These are phyloP conservation scores for Penicillium roqueforti DNA, from an alignment of 495 filamentous ascomycete species.

Conservation along the genomic window DNA sequence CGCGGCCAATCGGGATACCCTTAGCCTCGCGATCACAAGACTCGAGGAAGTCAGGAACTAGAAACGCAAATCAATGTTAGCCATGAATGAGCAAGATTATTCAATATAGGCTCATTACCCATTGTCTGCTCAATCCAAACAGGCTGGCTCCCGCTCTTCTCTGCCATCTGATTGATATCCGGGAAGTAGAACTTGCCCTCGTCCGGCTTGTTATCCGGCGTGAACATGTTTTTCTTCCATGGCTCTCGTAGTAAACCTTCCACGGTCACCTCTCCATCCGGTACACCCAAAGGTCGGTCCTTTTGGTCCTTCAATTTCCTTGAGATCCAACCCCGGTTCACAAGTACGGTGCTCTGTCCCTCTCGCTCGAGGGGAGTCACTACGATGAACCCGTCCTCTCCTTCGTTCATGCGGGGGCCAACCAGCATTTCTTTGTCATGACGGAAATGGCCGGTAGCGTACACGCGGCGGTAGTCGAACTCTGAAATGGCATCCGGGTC, in stretches of 20 bases:
- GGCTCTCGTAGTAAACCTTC: constrained; percentile 84
- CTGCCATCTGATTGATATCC: constrained; percentile 91
- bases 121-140: constrained; percentile 97
- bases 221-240: constrained; percentile 97
- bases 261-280: constrained; percentile 63
- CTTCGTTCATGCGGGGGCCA: constrained; percentile 83
- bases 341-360: constrained; percentile 64
- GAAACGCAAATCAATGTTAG: constrained; percentile 16
- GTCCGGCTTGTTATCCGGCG: constrained; percentile 80
- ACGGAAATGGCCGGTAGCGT: constrained; percentile 65
- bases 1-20: constrained; percentile 89
- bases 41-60: constrained; percentile 73
- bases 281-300: constrained; percentile 55
- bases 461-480: constrained; percentile 88
- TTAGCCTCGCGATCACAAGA: constrained; percentile 65
- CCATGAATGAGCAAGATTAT: constrained; percentile 1
- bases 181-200: constrained; percentile 89
- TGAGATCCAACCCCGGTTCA: constrained; percentile 87
- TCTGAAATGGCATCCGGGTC: constrained; percentile 75
- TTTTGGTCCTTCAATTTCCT: constrained; percentile 63
- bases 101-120: constrained; percentile 48
- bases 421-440: constrained; percentile 97
- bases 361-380: constrained; percentile 82
- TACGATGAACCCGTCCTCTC: constrained; percentile 84
- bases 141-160: constrained; percentile 72